Base-by-base conservation (phyloP, 495 filamentous ascomycete genomes). In the Wilcoxina mikolae region DNA sequence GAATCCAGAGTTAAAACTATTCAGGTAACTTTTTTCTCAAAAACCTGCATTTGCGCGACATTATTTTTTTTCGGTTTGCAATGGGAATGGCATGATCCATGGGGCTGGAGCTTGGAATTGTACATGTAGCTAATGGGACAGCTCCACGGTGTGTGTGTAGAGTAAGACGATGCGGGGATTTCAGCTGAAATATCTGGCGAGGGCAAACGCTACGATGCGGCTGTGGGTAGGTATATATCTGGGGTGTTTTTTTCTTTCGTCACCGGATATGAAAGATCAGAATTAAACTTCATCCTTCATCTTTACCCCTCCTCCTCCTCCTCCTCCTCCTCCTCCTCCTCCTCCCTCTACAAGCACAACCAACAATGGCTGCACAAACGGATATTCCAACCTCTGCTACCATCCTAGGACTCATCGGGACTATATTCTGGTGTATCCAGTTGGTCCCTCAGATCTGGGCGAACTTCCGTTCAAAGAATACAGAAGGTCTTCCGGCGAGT, bases 381-480 rank as follows among this genome's bases (percentile, higher is more conserved):
- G 31, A 35, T 35, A 35, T 15, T 15, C 31, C 31, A 35, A 7
- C 17, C 39, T 4, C 39, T 18, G 39, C 39, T 18, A 4, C 39
- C 39, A 43, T 43, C 39, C 68, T 77, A 20, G 75, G 75, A 48
- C 76, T 73, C 3, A 73, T 77, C 55, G 75, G 75, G 1, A 77
- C 74, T 0, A 65, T 76, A n/a, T 68, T 75, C 26, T 77, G 74
- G 72, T 77, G 74, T 54, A 64, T 77, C 54, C 75, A 77, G 44
- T 53, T 77, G 48, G 59, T 76, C 29, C 75, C 75, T 1, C 75
- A 77, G 57, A 82, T 85, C 68, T 86, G 81, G 81, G 74, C 76
- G 54, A 87, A 85, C 64, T 85, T 77, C 73, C 70, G 71, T 9
- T 72, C 68, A 10, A 87, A 88, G 60, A 75, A 75, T 47, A 87